Evolutionary conservation across 352 stramenopile species (phyloP).

Genomic region (Halophytophthora polymorphica): DNA sequence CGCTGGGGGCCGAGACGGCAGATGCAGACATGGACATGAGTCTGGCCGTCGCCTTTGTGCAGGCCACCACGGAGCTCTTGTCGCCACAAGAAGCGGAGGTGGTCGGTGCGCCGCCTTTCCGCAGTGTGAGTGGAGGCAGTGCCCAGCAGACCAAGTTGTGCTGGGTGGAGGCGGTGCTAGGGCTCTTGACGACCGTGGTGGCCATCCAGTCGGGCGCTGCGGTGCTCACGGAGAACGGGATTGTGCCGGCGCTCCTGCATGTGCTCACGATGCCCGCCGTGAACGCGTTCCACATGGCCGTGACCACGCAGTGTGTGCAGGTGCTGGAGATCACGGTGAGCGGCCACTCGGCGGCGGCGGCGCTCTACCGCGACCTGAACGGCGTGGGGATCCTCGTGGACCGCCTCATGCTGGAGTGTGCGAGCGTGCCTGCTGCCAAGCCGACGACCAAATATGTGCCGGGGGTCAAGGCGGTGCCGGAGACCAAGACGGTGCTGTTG

Average conservation of each 20-base stretch:
- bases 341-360: conserved; percentile 58
- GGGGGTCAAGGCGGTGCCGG: conserved; percentile 19
- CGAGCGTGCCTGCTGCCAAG: conserved; percentile 25
- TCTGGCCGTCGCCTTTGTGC: conserved; percentile 82
- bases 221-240: conserved; percentile 81
- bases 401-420: conserved; percentile 55
- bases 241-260: conserved; percentile 77
- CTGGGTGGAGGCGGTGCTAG: conserved; percentile 81
- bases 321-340: conserved; percentile 81
- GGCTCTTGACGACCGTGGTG: conserved; percentile 68
- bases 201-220: conserved; percentile 70
- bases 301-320: conserved; percentile 81
- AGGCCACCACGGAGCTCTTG: conserved; percentile 76
- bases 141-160: conserved; percentile 50
- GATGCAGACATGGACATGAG: conserved; percentile 89
- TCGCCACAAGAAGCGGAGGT: conserved; percentile 66
- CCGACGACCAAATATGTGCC: conserved; percentile 1
- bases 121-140: conserved; percentile 37
- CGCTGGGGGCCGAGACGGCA: conserved; percentile 41
- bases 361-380: conserved; percentile 82
- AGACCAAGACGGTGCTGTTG: conserved; percentile 65
- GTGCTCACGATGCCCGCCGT: conserved; percentile 59
- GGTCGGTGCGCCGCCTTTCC: conserved; percentile 45
- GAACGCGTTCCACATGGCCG: conserved; percentile 57
- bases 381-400: conserved; percentile 83